Conservation (phyloP, 768 basidiomycete genomes). For the Leccinum aurantiacum region DNA sequence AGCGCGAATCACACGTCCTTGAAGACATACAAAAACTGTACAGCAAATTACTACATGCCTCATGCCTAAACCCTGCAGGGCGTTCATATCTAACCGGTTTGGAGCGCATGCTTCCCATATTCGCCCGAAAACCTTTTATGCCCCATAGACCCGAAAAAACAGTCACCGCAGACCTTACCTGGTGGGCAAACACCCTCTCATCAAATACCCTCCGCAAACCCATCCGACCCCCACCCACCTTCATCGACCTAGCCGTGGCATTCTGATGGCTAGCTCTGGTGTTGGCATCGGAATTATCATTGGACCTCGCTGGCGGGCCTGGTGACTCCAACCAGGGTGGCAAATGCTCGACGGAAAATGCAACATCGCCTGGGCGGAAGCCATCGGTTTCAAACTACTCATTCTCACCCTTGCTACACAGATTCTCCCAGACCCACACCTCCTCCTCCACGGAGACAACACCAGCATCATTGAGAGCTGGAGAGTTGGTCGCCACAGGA, state of each 20-base stretch:
- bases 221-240: neutral
- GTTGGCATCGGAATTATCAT: neutral
- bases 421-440: neutral
- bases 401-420: neutral
- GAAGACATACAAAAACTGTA: neutral
- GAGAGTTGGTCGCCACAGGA: neutral
- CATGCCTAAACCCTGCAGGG: conserved; percentile 28
- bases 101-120: conserved; percentile 38
- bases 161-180: neutral
- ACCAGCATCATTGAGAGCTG: neutral
- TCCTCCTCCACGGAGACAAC: neutral
- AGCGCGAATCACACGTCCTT: fast-evolving
- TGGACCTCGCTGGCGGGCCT: neutral
- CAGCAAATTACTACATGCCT: neutral
- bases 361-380: conserved; percentile 24
- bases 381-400: conserved; percentile 7
- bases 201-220: neutral
- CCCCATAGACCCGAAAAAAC: conserved; percentile 13
- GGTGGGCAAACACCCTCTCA: neutral
- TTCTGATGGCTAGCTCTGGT: neutral
- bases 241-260: neutral
- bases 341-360: neutral
- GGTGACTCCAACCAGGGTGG: conserved; percentile 15
- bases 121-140: conserved; percentile 32
- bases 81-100: conserved; percentile 42